Evolutionary conservation across 2,329 filamentous ascomycete genomes (phyloP).

Genomic region (Sporothrix pseudoabietina): DNA sequence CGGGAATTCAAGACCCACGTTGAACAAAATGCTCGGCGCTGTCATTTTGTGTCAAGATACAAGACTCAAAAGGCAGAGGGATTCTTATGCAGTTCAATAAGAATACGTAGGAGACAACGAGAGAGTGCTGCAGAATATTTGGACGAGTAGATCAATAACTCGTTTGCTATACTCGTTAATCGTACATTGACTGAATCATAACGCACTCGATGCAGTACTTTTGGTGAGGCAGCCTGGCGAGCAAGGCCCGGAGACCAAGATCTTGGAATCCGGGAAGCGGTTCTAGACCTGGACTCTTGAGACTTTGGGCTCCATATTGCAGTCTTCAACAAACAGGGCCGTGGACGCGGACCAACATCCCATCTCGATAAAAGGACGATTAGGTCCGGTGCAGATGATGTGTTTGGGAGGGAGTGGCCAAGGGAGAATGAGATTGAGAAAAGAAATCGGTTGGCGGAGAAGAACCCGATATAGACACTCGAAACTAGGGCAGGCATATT

Average conservation of each 20-base stretch:
- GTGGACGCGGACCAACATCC: neutral
- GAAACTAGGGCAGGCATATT: neutral
- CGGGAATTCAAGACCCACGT: neutral
- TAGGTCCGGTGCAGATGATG: slow-evolving; percentile 10
- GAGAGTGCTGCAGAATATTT: neutral
- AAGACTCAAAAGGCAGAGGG: neutral
- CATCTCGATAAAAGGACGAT: slow-evolving; percentile 1
- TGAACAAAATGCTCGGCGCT: neutral
- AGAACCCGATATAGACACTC: neutral
- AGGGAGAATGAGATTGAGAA: slow-evolving; percentile 5
- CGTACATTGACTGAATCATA: neutral
- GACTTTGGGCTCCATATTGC: too few species aligned
- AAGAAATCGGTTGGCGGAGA: neutral
- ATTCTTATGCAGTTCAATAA: neutral
- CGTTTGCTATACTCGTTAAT: neutral
- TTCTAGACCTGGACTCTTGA: neutral
- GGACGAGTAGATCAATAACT: neutral
- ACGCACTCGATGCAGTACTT: neutral
- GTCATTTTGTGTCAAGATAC: neutral
- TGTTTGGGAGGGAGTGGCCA: neutral
- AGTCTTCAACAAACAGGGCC: neutral
- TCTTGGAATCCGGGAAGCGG: neutral
- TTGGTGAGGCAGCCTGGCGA: neutral
- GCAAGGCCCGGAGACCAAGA: neutral
- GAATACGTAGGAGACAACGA: neutral